Conservation (phyloP, 116 monocot species). For the Posidonia oceanica region DNA sequence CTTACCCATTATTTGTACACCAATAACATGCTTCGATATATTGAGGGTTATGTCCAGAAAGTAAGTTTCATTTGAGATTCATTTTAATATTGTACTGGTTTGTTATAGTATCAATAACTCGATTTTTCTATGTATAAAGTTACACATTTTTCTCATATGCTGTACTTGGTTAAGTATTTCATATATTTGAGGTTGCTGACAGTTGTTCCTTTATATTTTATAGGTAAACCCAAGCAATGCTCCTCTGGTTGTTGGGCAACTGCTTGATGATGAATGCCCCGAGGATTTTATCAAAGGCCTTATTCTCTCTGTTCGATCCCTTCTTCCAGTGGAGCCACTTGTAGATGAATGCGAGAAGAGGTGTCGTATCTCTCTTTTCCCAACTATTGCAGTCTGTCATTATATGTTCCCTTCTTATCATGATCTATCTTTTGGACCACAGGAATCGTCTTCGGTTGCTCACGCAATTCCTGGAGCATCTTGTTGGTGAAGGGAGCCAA, state of each 20-base stretch:
- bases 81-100: not conserved
- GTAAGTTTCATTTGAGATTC: constrained; percentile 34
- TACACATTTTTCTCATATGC: not conserved
- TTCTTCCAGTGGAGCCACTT: constrained; percentile 97
- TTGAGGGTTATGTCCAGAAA: constrained; percentile 99
- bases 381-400: not conserved
- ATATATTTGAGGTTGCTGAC: not conserved
- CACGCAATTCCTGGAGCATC: constrained; percentile 95
- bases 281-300: constrained; percentile 99
- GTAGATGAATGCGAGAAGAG: constrained; percentile 99
- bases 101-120: not conserved
- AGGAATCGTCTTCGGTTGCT: constrained; percentile 90
- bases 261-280: constrained; percentile 97
- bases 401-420: not conserved
- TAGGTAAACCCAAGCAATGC: constrained; percentile 97
- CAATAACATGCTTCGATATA: constrained; percentile 98
- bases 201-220: not conserved
- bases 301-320: constrained; percentile 95
- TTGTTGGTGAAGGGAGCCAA: constrained; percentile 99
- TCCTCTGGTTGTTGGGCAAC: constrained; percentile 93
- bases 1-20: constrained; percentile 96
- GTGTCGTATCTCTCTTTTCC: constrained; percentile 13
- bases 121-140: not conserved
- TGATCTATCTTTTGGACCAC: constrained; percentile 1
- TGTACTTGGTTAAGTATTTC: not conserved